These are phyloP conservation scores for Senna siamea DNA, from an alignment of 306 rosid species.

Conservation along the genomic window DNA sequence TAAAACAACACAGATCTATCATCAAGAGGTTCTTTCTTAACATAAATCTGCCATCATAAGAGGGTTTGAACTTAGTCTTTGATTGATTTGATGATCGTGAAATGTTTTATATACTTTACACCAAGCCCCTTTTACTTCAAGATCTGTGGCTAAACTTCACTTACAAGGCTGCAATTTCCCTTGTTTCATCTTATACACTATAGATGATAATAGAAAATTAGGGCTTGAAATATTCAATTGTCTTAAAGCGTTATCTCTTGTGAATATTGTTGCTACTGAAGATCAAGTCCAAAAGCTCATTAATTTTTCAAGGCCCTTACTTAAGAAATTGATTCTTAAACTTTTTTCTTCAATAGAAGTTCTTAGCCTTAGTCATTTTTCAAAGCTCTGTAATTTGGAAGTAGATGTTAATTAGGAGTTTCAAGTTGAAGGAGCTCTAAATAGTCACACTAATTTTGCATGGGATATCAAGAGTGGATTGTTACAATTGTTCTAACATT, in stretches of 20 bases:
- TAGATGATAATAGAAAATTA: no score
- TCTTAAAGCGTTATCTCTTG: background rate
- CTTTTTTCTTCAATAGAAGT: background rate
- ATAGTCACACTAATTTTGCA: background rate
- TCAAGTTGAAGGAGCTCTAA: background rate
- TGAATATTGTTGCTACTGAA: background rate
- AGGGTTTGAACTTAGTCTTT: no score
- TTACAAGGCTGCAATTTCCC: background rate
- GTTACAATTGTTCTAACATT: no score
- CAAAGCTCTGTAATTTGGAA: background rate
- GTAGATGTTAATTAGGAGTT: background rate
- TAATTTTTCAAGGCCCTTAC: background rate
- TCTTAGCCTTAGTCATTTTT: background rate
- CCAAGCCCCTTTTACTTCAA: background rate
- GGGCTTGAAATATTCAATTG: background rate
- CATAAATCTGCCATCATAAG: background rate
- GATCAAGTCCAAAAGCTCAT: conserved; percentile 5
- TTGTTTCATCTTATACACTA: no score
- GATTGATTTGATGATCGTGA: background rate
- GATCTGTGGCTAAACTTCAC: background rate
- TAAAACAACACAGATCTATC: background rate
- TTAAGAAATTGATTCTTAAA: background rate
- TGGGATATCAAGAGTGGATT: background rate
- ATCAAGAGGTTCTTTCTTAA: background rate
- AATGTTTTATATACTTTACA: background rate